phyloP scores from a whole-genome alignment of 768 basidiomycete genomes.

The Termitomyces sp. region DNA sequence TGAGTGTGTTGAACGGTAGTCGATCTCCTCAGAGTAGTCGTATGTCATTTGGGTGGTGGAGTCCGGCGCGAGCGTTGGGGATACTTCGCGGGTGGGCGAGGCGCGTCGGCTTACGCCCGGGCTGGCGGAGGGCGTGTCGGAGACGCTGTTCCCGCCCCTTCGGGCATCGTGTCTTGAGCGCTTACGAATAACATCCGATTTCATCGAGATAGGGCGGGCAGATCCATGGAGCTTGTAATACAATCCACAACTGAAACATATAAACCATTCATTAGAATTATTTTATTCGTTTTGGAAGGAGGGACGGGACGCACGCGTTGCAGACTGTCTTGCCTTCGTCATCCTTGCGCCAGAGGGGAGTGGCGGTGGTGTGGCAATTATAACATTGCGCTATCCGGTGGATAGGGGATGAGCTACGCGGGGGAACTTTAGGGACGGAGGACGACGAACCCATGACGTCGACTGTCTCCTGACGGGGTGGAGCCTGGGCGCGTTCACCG shows the following conservation, averaged over 20 bases:
- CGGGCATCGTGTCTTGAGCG: constrained; percentile 80
- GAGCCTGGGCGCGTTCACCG: constrained; percentile 64
- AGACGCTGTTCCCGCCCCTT: constrained; percentile 44
- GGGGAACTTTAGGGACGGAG: constrained; percentile 24
- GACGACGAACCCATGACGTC: constrained; percentile 65
- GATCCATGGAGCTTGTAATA: constrained; percentile 88
- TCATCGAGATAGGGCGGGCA: constrained; percentile 86
- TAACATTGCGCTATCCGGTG: constrained; percentile 71
- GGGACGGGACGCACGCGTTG: constrained; percentile 69
- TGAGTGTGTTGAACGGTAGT: constrained; percentile 41
- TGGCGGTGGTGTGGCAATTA: constrained; percentile 87
- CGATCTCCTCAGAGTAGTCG: constrained; percentile 44
- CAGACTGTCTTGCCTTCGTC: constrained; percentile 90
- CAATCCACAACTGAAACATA: constrained; percentile 65
- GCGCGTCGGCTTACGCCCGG: constrained; percentile 72
- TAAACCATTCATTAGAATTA: constrained; percentile 5
- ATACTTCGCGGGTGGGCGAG: constrained; percentile 59
- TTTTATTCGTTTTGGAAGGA: constrained; percentile 1
- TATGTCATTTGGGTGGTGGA: constrained; percentile 59
- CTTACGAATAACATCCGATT: constrained; percentile 86
- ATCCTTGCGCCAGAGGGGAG: constrained; percentile 88
- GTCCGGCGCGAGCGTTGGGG: constrained; percentile 69
- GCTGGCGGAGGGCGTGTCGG: constrained; percentile 73
- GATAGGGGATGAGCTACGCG: constrained; percentile 26
- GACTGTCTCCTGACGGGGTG: constrained; percentile 65